Evolutionary conservation across 805 yeast species (phyloP).

Genomic region (Ogataea glucozyma): DNA sequence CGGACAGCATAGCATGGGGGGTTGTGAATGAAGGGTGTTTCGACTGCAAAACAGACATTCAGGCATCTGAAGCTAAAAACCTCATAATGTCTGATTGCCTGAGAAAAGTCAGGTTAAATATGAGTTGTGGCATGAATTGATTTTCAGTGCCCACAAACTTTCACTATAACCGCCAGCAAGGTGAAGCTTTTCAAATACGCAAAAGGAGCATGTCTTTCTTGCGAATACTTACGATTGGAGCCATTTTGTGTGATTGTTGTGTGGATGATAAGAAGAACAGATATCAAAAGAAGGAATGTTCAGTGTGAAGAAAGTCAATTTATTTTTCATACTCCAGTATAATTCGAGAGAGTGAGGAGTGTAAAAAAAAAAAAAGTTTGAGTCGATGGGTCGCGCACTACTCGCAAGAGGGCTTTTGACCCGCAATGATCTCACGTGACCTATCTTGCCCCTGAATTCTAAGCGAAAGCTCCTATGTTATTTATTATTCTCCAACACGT

Average conservation of each 20-base stretch:
- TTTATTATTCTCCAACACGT: neutral
- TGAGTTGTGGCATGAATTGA: slow-evolving; percentile 13
- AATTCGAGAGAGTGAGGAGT: neutral
- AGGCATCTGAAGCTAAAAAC: no score
- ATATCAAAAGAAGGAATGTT: slow-evolving; percentile 1
- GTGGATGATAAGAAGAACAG: neutral
- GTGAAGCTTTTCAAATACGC: slow-evolving; percentile 12
- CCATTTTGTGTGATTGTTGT: slow-evolving; percentile 28
- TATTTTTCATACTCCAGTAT: slow-evolving; percentile 5
- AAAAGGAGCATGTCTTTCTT: neutral
- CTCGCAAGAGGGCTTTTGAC: slow-evolving; percentile 2
- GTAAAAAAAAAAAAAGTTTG: slow-evolving; percentile 1
- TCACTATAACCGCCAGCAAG: slow-evolving; percentile 33
- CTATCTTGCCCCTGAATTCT: no score
- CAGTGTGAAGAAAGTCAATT: neutral
- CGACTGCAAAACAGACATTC: neutral
- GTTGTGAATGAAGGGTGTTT: slow-evolving; percentile 3
- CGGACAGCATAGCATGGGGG: slow-evolving; percentile 18
- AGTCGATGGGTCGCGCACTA: neutral
- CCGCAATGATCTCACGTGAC: slow-evolving; percentile 14
- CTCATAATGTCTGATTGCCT: neutral
- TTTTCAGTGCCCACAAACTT: slow-evolving; percentile 23
- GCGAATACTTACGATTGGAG: slow-evolving; percentile 40
- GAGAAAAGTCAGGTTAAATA: slow-evolving; percentile 26
- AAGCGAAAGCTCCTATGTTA: no score